Percentiles rank a stretch among this genome's conserved stretches.
Evolutionary conservation across 202 grass and related monocot species (phyloP).

Genomic region (Schoenoplectus tabernaemontani): DNA sequence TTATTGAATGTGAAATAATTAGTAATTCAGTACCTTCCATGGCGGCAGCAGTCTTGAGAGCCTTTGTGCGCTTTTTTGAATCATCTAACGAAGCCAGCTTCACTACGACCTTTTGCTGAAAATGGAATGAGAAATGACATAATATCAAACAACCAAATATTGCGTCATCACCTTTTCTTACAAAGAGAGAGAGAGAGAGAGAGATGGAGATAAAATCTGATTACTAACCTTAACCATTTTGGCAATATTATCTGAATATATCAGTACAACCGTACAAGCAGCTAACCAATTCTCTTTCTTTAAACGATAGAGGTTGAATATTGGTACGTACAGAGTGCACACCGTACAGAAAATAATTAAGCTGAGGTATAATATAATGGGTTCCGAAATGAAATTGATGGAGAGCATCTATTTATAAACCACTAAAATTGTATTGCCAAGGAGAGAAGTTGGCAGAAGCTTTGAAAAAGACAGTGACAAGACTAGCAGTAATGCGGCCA

Average conservation of each 20-base stretch:
- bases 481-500: background rate
- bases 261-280: background rate
- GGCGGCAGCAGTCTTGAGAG: constrained; percentile 55
- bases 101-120: constrained; percentile 74
- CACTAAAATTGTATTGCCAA: background rate
- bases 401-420: constrained; percentile 11
- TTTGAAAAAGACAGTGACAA: background rate
- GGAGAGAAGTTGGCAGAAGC: background rate
- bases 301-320: background rate
- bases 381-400: constrained; percentile 7
- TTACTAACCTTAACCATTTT: constrained; percentile 23
- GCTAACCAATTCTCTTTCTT: background rate
- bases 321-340: background rate
- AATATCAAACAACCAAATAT: background rate
- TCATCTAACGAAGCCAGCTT: constrained; percentile 41
- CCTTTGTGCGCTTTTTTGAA: constrained; percentile 56
- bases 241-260: background rate
- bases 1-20: background rate
- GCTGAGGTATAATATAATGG: background rate
- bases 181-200: background rate
- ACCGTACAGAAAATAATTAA: background rate
- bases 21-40: constrained; percentile 42
- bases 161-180: background rate
- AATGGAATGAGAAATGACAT: background rate
- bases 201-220: background rate